Conservation (phyloP, 352 stramenopile genomes). For the Phytophthora cactorum region DNA sequence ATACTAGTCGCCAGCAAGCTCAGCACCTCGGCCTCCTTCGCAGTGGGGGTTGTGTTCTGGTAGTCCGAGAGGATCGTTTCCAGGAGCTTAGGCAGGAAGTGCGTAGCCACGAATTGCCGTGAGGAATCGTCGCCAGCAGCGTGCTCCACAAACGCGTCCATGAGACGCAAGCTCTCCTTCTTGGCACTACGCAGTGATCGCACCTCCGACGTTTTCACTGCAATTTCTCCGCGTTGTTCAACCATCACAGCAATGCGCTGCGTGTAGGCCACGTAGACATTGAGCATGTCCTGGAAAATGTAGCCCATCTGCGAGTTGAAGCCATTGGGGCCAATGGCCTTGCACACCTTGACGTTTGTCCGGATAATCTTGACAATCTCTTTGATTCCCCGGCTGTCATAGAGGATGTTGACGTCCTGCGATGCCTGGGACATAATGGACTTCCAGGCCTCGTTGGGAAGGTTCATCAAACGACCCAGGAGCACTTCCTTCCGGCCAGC, state of each 20-base stretch:
- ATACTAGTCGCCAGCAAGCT: conserved; percentile 96
- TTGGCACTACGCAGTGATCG: conserved; percentile 96
- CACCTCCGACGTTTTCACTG: conserved; percentile 94
- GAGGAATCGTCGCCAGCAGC: conserved; percentile 70
- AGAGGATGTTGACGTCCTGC: conserved; percentile 81
- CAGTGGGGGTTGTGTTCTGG: conserved; percentile 73
- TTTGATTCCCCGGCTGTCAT: conserved; percentile 80
- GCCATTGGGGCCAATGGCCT: conserved; percentile 93
- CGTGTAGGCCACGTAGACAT: conserved; percentile 99
- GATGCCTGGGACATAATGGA: conserved; percentile 84
- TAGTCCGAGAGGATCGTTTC: conserved; percentile 98
- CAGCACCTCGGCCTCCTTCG: conserved; percentile 94
- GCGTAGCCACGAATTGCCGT: conserved; percentile 87
- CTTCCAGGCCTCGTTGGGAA: conserved; percentile 94
- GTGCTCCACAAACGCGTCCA: conserved; percentile 97
- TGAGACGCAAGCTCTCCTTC: conserved; percentile 96
- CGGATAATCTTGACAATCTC: conserved; percentile 99
- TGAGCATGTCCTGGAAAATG: conserved; percentile 99
- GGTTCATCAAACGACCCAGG: conserved; percentile 95
- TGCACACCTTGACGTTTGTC: conserved; percentile 97
- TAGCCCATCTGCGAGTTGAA: conserved; percentile 98
- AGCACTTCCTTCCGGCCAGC: conserved; percentile 90
- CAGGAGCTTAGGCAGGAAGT: conserved; percentile 97
- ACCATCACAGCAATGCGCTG: conserved; percentile 94
- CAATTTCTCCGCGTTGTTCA: conserved; percentile 92